Evolutionary conservation across 805 yeast genomes (phyloP).

Genomic region (Debaryomyces prosopidis): DNA sequence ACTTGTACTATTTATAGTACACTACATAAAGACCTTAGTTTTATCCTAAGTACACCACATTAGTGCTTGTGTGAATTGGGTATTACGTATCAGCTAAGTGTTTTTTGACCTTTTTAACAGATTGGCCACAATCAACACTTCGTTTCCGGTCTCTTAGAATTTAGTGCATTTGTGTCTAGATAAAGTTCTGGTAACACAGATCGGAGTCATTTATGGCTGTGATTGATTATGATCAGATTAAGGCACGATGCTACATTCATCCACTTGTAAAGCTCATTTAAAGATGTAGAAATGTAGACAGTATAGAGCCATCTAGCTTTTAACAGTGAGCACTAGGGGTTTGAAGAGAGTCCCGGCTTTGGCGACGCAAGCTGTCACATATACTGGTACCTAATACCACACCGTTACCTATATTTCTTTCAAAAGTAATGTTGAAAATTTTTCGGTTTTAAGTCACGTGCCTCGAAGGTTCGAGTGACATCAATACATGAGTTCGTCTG

Average conservation of each 20-base stretch:
- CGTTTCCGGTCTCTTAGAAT: constrained; percentile 78
- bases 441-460: neutral
- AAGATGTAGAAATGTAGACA: constrained; percentile 1
- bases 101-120: constrained; percentile 72
- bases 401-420: too few relatives aligned
- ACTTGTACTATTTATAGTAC: constrained; percentile 37
- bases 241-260: constrained; percentile 56
- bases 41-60: constrained; percentile 40
- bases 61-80: constrained; percentile 44
- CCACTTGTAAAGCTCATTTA: neutral
- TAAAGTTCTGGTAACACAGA: constrained; percentile 32
- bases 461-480: too few relatives aligned
- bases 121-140: constrained; percentile 68
- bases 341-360: too few relatives aligned
- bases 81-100: constrained; percentile 62
- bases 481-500: too few relatives aligned
- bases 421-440: neutral
- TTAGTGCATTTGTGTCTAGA: constrained; percentile 28
- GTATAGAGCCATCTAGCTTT: too few relatives aligned
- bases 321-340: too few relatives aligned
- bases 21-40: constrained; percentile 45
- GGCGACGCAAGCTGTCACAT: too few relatives aligned
- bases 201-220: neutral
- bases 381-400: too few relatives aligned
- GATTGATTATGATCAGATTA: constrained; percentile 38